Evolutionary conservation across 2,329 filamentous ascomycete species (phyloP), one percentile per base, ranked within the genome.

Genomic region (Biscogniauxia sp.): DNA sequence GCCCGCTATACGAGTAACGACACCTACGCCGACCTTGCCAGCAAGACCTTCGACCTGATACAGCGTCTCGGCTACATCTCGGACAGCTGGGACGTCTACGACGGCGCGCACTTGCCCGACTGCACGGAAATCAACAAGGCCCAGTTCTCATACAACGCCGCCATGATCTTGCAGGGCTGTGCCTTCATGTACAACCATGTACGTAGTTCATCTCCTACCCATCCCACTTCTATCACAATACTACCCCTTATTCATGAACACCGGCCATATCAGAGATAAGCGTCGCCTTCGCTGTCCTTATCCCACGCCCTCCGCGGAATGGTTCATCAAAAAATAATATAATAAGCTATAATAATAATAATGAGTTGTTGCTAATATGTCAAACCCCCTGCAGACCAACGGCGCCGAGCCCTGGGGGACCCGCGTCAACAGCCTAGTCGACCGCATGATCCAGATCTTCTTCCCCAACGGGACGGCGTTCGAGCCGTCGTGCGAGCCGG

Each of bases 161-260:
- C 83, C 1, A 78, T 87, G 28, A 78, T 88, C 51, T 70, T 88
- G 5, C 82, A 87, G 58, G 89, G 89, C 1, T 81, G 82, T 0
- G 88, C 88, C 0, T 86, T 85, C 63, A 85, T 92, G 83, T 91
- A 89, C 73, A 89, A 91, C 70, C 82, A 77, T 64, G 81, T 83
- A 70, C 20, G 81, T 76, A 20, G 19, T 51, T 19, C 9, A 20
- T 25, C 50, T 25, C 19, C 8, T 8, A 1, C 49, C 5, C 28
- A 37, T 37, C 23, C 15, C n/a, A 45, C 15, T 19, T n/a, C n/a
- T 19, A 15, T 9, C 2, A 11, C 51, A 19, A 15, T 9, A 37
- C n/a, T n/a, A 32, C 15, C 13, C 15, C 37, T 45, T 45, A 6
- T 9, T 11, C 17, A 45, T 45, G 37, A 41, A n/a, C 17, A 11